Evolutionary conservation across 1,284 basidiomycete species (phyloP), one percentile per base, ranked within the genome.

Genomic region (Sporisorium exsertum): DNA sequence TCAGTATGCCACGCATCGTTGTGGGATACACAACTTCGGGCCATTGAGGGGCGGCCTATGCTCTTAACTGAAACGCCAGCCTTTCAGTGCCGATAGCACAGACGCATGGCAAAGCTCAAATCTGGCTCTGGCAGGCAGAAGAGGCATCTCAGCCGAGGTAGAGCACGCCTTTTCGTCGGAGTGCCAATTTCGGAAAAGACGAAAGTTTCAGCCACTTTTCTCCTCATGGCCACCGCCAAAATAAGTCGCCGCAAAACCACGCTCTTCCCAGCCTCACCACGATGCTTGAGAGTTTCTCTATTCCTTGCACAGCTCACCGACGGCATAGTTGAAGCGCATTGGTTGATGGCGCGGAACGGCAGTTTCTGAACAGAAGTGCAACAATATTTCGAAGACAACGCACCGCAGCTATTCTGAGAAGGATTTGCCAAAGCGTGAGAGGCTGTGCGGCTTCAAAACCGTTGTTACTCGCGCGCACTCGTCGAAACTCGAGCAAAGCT

Each of bases 161-260:
- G 37, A 40, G 37, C 37, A 47, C 26, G 24, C 22, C 45, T 47
- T 5, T 12, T 26, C 1, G 47, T 50, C 47, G 47, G 47, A 50
- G 47, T 50, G 47, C 29, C 18, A 50, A 50, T 32, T 50, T 27
- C 47, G 32, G 8, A 50, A 29, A 29, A 5, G 16, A 8, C 16
- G 5, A 6, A 47, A 32, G n/a, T 29, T 49, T 26, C 16, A 50
- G 47, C 47, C 47, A 50, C 47, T 29, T 43, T 27, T 12, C 47
- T 50, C 47, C 27, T 50, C 13, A 27, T 24, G 9, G 18, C 27
- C 10, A 5, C 16, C 24, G 18, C n/a, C n/a, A n/a, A n/a, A 40
- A 40, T 5, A 50, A 50, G 47, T 50, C 47, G 47, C 47, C 46
- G 46, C 46, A 29, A 47, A 47, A 8, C 18, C 40, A n/a, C n/a